Conservation (phyloP, 202 grass and related monocot species). For the Elaeis oleifera region DNA sequence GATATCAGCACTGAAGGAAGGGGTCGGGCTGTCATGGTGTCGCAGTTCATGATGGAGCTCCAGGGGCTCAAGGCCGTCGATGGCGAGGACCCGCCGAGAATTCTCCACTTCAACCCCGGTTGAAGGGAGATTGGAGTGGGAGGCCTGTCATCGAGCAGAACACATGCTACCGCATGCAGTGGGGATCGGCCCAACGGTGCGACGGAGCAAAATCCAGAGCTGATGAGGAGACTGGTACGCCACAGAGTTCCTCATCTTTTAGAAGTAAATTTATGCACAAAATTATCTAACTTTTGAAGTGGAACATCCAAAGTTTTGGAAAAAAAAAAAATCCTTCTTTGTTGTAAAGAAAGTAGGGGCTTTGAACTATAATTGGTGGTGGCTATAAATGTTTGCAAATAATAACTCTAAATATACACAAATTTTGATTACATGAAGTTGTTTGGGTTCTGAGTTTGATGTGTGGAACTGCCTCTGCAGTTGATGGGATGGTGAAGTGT, state of each 20-base stretch:
- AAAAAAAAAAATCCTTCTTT: too few species aligned
- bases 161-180: slow-evolving; percentile 92
- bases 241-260: too few species aligned
- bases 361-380: too few species aligned
- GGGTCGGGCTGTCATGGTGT: slow-evolving; percentile 46
- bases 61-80: slow-evolving; percentile 62
- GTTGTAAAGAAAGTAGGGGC: too few species aligned
- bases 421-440: too few species aligned
- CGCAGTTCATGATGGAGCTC: slow-evolving; percentile 78
- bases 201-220: slow-evolving; percentile 41
- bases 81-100: slow-evolving; percentile 80
- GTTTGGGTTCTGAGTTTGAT: too few species aligned
- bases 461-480: neutral
- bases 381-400: too few species aligned
- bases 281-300: too few species aligned
- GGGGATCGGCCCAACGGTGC: slow-evolving; percentile 69
- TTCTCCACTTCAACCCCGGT: slow-evolving; percentile 85
- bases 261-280: too few species aligned
- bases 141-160: slow-evolving; percentile 69
- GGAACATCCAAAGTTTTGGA: too few species aligned
- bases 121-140: slow-evolving; percentile 65
- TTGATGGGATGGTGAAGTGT: slow-evolving; percentile 48
- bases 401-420: too few species aligned
- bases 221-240: slow-evolving; percentile 42
- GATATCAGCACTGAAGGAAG: slow-evolving; percentile 46